These are phyloP conservation scores for Phialemonium atrogriseum DNA, from an alignment of 2,329 filamentous ascomycete species.

Conservation along the genomic window DNA sequence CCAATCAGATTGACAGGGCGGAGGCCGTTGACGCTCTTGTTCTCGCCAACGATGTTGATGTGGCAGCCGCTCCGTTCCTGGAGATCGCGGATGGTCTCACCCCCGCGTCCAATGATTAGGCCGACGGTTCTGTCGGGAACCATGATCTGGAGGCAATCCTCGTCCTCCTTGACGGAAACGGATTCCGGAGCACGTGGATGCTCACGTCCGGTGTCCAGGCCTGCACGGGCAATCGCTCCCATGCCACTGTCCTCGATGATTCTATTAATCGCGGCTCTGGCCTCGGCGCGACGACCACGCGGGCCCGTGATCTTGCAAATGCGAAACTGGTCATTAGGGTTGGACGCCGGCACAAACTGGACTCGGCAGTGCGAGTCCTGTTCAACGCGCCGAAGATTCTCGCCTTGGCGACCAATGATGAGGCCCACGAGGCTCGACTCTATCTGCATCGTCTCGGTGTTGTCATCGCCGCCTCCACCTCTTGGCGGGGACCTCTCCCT, in stretches of 20 bases:
- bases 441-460: conserved; percentile 74
- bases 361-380: conserved; percentile 74
- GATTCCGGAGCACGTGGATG: conserved; percentile 15
- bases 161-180: conserved; percentile 61
- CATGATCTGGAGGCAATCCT: conserved; percentile 88
- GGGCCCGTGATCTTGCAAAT: conserved; percentile 81
- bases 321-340: conserved; percentile 62
- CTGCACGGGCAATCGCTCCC: conserved; percentile 33
- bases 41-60: conserved; percentile 90
- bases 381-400: conserved; percentile 81
- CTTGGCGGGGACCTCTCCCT: conserved; percentile 67
- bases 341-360: conserved; percentile 74
- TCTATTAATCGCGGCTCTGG: conserved; percentile 74
- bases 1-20: conserved; percentile 88
- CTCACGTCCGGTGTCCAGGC: conserved; percentile 27
- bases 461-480: conserved; percentile 59
- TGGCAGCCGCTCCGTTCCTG: conserved; percentile 91
- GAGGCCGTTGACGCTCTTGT: conserved; percentile 84
- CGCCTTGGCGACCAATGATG: conserved; percentile 84
- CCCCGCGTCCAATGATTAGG: conserved; percentile 86
- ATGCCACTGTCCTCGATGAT: conserved; percentile 83
- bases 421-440: conserved; percentile 81
- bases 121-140: conserved; percentile 89
- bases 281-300: conserved; percentile 62
- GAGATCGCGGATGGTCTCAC: conserved; percentile 85